Base-by-base conservation (phyloP, 2,329 filamentous ascomycete genomes). In the Sclerotinia minor region DNA sequence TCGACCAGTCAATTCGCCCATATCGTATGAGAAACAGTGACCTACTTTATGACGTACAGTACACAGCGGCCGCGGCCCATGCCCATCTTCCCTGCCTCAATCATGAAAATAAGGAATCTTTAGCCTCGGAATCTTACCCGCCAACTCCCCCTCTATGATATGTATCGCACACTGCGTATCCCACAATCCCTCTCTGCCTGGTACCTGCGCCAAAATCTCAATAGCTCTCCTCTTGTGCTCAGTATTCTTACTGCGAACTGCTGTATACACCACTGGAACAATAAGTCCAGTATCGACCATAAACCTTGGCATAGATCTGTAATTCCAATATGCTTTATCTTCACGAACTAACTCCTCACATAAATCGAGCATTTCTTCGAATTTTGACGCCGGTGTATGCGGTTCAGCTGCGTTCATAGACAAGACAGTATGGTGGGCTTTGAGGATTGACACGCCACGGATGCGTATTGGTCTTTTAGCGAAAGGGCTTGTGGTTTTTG, bases 401-500 rank as follows among this genome's bases (percentile, higher is more conserved):
- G 72, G 68, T 45, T 64, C 64, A 9, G 69, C 64, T 9, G 72
- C 68, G 13, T 70, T 69, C 57, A 73, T 73, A 11, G 63, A 71
- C 32, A 73, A 69, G 1, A 75, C 63, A 26, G 73, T 69, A 57
- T 69, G 72, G 29, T 74, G 72, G 13, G 71, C 50, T 67, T 69
- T 74, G n/a, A 75, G 67, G 5, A 75, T 49, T 21, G 87, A 87
- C 50, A 81, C 85, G 0, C 84, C 83, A 71, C 85, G 85, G 69
- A 85, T 61, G 9, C 59, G 59, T 8, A 53, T 32, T 11, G 32
- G 32, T 24, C 15, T 61, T 53, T 13, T 26, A 8, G 50, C 4
- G 17, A 61, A 4, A 24, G 32, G 7, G 57, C 57, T n/a, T 57
- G 26, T 11, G 26, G 57, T 19, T n/a, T 64, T n/a, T 21, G 60